phyloP scores from a whole-genome alignment of 768 basidiomycete species.

The Strobilomyces echinocephalus region DNA sequence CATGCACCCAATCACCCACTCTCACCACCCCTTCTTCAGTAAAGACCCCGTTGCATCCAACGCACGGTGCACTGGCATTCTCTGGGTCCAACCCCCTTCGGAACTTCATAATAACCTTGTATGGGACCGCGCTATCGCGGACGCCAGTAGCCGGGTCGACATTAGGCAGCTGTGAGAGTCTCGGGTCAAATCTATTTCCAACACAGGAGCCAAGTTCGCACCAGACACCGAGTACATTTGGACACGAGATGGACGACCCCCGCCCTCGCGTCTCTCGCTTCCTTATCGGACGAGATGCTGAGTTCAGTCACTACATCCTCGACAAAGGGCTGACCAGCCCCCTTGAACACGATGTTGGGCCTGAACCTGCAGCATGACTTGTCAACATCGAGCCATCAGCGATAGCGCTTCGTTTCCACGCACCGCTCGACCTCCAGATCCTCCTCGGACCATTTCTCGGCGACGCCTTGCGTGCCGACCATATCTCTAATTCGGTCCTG shows the following conservation, averaged over 20 bases:
- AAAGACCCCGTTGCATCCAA: constrained; percentile 64
- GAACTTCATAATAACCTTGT: constrained; percentile 71
- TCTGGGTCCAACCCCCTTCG: constrained; percentile 53
- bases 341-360: constrained; percentile 69
- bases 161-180: constrained; percentile 58
- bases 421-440: constrained; percentile 58
- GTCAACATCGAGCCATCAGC: not conserved
- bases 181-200: constrained; percentile 2
- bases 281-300: constrained; percentile 38
- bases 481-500: constrained; percentile 43
- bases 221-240: constrained; percentile 69
- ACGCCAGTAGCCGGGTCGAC: constrained; percentile 60
- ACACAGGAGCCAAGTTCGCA: constrained; percentile 32
- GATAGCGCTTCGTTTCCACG: constrained; percentile 9
- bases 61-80: constrained; percentile 49
- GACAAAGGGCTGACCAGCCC: constrained; percentile 59
- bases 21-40: constrained; percentile 44
- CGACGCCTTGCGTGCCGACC: constrained; percentile 45
- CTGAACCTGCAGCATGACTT: constrained; percentile 49
- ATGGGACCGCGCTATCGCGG: constrained; percentile 69
- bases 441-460: constrained; percentile 49
- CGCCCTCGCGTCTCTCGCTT: constrained; percentile 13
- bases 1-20: constrained; percentile 47
- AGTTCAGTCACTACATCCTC: constrained; percentile 71
- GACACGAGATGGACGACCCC: constrained; percentile 53